Percentiles rank a stretch among this genome's conserved stretches.
Conservation (phyloP, 495 filamentous ascomycete species). For the Lasiosphaeria hispida region DNA sequence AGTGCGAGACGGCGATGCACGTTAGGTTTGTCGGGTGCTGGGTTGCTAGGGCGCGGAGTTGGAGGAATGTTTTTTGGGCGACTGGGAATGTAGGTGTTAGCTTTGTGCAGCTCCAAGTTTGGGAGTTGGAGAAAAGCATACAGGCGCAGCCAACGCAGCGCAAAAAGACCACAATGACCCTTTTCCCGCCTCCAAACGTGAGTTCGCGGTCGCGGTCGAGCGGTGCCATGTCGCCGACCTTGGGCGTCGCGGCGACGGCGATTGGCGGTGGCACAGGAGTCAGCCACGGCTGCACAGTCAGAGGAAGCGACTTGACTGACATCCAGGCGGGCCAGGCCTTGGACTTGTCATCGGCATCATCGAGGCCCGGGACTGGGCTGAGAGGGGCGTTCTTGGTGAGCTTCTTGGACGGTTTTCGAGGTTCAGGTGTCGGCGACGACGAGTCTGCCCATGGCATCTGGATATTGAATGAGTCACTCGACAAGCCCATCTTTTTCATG, state of each 20-base stretch:
- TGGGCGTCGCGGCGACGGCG: slow-evolving; percentile 40
- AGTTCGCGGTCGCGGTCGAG: slow-evolving; percentile 44
- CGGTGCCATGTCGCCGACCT: slow-evolving; percentile 49
- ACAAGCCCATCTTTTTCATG: slow-evolving; percentile 44
- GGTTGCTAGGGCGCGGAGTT: slow-evolving; percentile 45
- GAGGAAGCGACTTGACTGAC: slow-evolving; percentile 42
- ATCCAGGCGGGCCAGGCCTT: slow-evolving; percentile 38
- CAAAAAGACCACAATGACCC: slow-evolving; percentile 50
- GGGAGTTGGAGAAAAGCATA: slow-evolving; percentile 20
- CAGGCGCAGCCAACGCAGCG: slow-evolving; percentile 58
- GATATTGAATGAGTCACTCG: slow-evolving; percentile 34
- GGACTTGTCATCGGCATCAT: slow-evolving; percentile 27
- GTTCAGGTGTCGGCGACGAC: slow-evolving; percentile 14
- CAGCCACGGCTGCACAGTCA: slow-evolving; percentile 46
- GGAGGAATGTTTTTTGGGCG: slow-evolving; percentile 55
- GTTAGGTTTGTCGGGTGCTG: slow-evolving; percentile 39
- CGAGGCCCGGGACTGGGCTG: slow-evolving; percentile 21
- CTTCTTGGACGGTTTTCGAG: slow-evolving; percentile 24
- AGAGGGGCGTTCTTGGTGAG: slow-evolving; percentile 18
- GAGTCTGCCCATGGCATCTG: slow-evolving; percentile 22
- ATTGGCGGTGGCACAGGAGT: slow-evolving; percentile 46
- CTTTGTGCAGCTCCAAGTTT: too few relatives aligned
- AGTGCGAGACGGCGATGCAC: slow-evolving; percentile 56
- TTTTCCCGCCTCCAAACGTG: slow-evolving; percentile 34
- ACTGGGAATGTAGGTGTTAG: slow-evolving; percentile 29